Conservation (phyloP, 2,329 filamentous ascomycete genomes). For the Colletotrichum gloeosporioides region DNA sequence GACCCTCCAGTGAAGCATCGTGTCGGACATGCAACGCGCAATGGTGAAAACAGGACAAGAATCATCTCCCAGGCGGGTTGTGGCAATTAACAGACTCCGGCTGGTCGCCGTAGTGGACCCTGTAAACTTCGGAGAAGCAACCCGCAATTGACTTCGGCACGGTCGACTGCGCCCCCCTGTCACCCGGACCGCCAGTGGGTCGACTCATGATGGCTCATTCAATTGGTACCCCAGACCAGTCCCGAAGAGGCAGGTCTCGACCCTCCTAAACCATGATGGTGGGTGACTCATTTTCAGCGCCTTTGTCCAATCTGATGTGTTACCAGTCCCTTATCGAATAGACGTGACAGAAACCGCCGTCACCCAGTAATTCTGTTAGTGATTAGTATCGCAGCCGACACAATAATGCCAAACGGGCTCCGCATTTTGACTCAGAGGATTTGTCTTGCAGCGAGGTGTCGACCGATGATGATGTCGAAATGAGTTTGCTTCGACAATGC, state of each 20-base stretch:
- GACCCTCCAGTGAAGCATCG: accelerated
- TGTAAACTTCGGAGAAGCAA: not conserved
- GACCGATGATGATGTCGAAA: not conserved
- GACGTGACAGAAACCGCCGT: not conserved
- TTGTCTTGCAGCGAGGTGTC: not conserved
- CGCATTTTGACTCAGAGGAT: constrained; percentile 1
- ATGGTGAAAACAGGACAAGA: not conserved
- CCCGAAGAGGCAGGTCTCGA: constrained; percentile 12
- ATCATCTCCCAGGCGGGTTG: not conserved
- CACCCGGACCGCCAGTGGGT: not conserved
- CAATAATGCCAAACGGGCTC: not conserved
- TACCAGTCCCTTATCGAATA: not conserved
- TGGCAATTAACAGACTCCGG: not conserved
- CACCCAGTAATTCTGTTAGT: not conserved
- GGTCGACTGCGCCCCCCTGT: not conserved
- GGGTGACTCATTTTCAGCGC: not conserved
- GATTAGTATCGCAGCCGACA: not conserved
- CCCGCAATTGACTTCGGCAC: not conserved
- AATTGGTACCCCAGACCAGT: not conserved
- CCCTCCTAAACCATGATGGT: not conserved
- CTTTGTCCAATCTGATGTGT: not conserved
- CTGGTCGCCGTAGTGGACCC: not conserved
- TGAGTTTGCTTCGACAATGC: not conserved
- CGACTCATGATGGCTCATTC: constrained; percentile 13
- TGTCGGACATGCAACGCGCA: no score